A percentile compares a stretch with the other conserved stretches of the same genome.
Conservation (phyloP, 306 rosid species). For the Acacia acuminata region DNA sequence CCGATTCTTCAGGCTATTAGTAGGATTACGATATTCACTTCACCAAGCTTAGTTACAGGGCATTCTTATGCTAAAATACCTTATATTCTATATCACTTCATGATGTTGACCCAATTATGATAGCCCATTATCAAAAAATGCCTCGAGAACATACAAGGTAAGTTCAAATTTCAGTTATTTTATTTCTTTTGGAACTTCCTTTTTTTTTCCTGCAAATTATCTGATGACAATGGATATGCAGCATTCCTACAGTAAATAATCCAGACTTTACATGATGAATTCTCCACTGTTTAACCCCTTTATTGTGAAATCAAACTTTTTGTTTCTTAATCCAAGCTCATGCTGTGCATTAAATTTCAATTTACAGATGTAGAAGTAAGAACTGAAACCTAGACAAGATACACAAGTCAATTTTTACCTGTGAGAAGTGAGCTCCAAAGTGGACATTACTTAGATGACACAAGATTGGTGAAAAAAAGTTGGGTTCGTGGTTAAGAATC, state of each 20-base stretch:
- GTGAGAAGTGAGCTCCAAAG: background rate
- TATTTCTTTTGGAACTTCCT: background rate
- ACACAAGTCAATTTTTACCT: background rate
- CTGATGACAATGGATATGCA: background rate
- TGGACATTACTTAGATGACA: background rate
- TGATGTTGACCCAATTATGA: constrained; percentile 8
- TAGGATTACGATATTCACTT: background rate
- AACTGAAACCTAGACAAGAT: background rate
- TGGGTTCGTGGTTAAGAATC: background rate
- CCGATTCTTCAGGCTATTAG: background rate
- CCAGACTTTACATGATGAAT: background rate
- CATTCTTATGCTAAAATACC: constrained; percentile 8
- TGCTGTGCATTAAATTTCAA: background rate
- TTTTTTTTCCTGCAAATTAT: background rate
- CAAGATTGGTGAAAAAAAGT: background rate
- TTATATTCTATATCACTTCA: background rate
- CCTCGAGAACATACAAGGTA: background rate
- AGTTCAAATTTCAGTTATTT: background rate
- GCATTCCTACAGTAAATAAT: background rate
- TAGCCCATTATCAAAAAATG: background rate
- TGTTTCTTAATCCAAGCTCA: background rate
- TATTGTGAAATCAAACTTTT: background rate
- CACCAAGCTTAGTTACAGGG: background rate
- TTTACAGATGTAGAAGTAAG: background rate
- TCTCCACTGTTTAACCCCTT: background rate